phyloP scores from a whole-genome alignment of 805 yeast genomes.

The Wickerhamomyces sydowiorum region DNA sequence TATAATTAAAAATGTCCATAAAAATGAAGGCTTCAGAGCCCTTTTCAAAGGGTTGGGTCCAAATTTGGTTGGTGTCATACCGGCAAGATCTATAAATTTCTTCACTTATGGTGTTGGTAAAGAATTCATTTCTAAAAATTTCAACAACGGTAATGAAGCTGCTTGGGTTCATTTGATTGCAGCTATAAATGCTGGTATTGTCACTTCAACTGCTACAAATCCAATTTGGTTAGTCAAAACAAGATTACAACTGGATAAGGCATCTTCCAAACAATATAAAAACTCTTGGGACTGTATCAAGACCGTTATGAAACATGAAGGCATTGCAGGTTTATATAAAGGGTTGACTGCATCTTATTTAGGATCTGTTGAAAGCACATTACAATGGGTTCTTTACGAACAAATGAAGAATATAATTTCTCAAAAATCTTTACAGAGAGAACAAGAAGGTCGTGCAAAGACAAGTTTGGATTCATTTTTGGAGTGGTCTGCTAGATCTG shows the following conservation, averaged over 20 bases:
- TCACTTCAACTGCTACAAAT: slow-evolving; percentile 92
- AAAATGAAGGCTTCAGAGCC: slow-evolving; percentile 77
- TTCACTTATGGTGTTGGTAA: slow-evolving; percentile 96
- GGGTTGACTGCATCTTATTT: slow-evolving; percentile 94
- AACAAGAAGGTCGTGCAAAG: slow-evolving; percentile 25
- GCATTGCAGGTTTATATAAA: slow-evolving; percentile 71
- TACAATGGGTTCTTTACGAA: slow-evolving; percentile 96
- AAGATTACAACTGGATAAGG: slow-evolving; percentile 83
- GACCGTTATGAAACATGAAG: slow-evolving; percentile 70
- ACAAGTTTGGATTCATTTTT: slow-evolving; percentile 55
- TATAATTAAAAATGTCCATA: slow-evolving; percentile 64
- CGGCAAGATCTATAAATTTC: slow-evolving; percentile 95
- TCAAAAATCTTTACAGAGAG: slow-evolving; percentile 39
- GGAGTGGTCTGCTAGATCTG: slow-evolving; percentile 95
- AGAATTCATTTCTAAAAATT: slow-evolving; percentile 56
- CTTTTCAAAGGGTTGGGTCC: slow-evolving; percentile 95
- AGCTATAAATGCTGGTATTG: slow-evolving; percentile 89
- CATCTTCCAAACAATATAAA: slow-evolving; percentile 57
- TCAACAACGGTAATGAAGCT: slow-evolving; percentile 71
- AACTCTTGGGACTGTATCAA: slow-evolving; percentile 82
- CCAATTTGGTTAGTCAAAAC: slow-evolving; percentile 98
- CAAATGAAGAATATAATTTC: slow-evolving; percentile 77
- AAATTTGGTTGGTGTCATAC: slow-evolving; percentile 93
- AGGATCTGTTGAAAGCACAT: slow-evolving; percentile 87
- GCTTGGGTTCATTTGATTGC: slow-evolving; percentile 82